Evolutionary conservation across 768 basidiomycete species (phyloP).

Genomic region (Kwoniella pini): DNA sequence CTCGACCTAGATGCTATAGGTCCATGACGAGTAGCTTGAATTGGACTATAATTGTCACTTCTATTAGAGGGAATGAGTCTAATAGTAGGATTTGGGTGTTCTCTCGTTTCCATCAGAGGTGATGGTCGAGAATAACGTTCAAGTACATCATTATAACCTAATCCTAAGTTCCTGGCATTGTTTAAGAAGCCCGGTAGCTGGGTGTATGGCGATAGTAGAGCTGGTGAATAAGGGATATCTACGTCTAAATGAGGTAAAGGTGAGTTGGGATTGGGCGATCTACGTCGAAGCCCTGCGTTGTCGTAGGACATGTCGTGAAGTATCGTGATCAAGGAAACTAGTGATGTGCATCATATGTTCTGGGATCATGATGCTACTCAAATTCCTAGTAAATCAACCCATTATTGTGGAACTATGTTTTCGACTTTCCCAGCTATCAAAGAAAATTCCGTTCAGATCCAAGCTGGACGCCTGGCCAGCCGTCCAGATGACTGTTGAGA

Average conservation of each 20-base stretch:
- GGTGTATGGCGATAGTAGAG: constrained; percentile 28
- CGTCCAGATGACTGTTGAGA: background rate
- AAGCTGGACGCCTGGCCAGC: constrained; percentile 6
- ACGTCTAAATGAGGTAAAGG: constrained; percentile 17
- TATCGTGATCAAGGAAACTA: background rate
- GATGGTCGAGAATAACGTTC: constrained; percentile 9
- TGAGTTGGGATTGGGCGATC: constrained; percentile 40
- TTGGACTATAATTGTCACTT: background rate
- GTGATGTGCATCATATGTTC: too few species aligned
- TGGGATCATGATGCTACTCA: too few species aligned
- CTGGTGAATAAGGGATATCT: constrained; percentile 23
- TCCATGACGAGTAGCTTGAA: constrained; percentile 5
- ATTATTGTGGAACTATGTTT: too few species aligned
- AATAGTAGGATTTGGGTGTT: constrained; percentile 24
- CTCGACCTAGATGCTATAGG: constrained; percentile 10
- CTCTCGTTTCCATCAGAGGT: background rate
- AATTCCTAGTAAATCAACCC: too few species aligned
- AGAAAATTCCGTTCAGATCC: background rate
- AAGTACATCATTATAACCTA: constrained; percentile 13
- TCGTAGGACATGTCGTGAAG: constrained; percentile 1
- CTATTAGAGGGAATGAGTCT: constrained; percentile 22
- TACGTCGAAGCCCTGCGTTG: constrained; percentile 23
- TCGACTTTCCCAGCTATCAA: too few species aligned
- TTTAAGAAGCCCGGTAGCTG: background rate
- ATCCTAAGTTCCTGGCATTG: background rate